Conservation (phyloP, 116 monocot genomes). For the Iris pallida region DNA sequence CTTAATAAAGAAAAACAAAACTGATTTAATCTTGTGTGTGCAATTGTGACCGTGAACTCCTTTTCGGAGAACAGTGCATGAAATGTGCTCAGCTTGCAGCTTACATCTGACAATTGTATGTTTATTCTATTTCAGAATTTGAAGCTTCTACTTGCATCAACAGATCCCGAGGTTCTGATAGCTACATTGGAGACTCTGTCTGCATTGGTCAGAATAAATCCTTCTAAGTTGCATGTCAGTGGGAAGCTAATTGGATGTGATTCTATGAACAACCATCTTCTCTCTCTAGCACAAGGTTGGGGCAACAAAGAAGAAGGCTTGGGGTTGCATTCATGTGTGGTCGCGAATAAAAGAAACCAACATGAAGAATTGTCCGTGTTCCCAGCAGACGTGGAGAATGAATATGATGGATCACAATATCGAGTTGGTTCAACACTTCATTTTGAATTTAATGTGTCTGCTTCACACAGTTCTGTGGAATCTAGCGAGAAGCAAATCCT, state of each 20-base stretch:
- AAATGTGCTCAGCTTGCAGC: constrained; percentile 27
- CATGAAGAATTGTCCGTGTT: constrained; percentile 64
- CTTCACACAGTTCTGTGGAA: constrained; percentile 22
- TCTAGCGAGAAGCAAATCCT: constrained; percentile 23
- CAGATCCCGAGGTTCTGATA: constrained; percentile 92
- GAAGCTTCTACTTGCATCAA: constrained; percentile 89
- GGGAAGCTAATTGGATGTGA: constrained; percentile 90
- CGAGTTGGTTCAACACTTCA: constrained; percentile 86
- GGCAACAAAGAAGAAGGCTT: constrained; percentile 99
- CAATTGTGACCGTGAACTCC: neutral
- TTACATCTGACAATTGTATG: constrained; percentile 65
- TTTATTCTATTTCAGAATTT: constrained; percentile 79
- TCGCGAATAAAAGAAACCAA: constrained; percentile 73
- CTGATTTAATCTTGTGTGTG: neutral
- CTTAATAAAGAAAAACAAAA: neutral
- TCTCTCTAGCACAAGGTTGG: constrained; percentile 98
- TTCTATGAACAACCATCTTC: constrained; percentile 65
- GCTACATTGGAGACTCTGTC: constrained; percentile 85
- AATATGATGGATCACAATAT: constrained; percentile 49
- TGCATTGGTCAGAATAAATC: constrained; percentile 90
- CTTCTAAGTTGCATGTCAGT: constrained; percentile 90
- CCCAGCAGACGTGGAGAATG: constrained; percentile 70
- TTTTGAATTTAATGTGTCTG: constrained; percentile 70
- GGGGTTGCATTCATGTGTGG: constrained; percentile 86
- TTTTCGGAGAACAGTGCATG: neutral